Base-by-base conservation (phyloP, 345 rosid species). In the Gossypium sturtianum region DNA sequence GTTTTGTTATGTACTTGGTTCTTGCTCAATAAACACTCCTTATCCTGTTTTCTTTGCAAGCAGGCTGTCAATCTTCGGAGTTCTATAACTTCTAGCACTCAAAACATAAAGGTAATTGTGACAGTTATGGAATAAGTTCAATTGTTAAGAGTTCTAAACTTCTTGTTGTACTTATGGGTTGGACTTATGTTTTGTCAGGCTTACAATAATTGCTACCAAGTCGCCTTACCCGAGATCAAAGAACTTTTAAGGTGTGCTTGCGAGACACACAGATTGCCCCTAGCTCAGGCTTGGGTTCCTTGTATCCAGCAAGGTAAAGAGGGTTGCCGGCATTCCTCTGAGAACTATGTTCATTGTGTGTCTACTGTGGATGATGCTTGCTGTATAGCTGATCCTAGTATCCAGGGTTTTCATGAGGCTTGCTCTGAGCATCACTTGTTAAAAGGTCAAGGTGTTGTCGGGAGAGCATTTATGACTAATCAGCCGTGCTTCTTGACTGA, bases 381-480 rank as follows among this genome's bases (percentile, higher is more conserved):
- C 84, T 85, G 82, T 15, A 76, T 91, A 41, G 86, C 81, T 41
- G 91, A 95, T 77, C 83, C 90, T 74, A 75, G 58, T 1, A 79
- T 88, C 75, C 83, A 70, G 29, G 84, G 76, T 67, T 95, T 95
- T 80, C 97, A 87, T 1, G 96, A 91, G 80, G 98, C 96, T 65
- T 95, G 97, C 84, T 95, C 97, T 10, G 99, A 91, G 83, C 88
- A 95, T 82, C 99, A 95, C 84, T 84, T 95, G 74, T 81, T 95
- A 60, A 90, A 90, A 84, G 98, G 99, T 41, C 93, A 95, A 80
- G 98, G 98, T 60, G 86, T 95, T 62, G 96, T 82, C 11, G 99
- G 99, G 60, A 75, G 77, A 82, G 98, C 99, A 12, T 95, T 95
- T 76, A 58, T 88, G 80, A 92, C 99, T 9, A 95, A 92, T 78